Base-by-base conservation (phyloP, 495 filamentous ascomycete species). In the Geoglossum glabrum region DNA sequence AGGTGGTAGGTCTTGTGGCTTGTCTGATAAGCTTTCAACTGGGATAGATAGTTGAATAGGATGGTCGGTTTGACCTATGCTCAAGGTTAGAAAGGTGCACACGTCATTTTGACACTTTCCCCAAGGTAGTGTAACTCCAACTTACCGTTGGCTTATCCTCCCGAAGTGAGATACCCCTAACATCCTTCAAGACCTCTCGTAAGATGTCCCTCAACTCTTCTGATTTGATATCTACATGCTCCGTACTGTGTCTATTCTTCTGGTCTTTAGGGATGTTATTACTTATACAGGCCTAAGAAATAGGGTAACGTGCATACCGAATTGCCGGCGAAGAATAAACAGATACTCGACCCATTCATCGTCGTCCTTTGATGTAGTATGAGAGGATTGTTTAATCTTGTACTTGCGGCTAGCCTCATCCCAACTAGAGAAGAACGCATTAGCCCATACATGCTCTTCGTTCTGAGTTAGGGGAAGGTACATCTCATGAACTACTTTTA, bases 61-160 rank as follows among this genome's bases (percentile, higher is more conserved):
- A 17, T 7, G 9, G 9, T 40, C 36, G 36, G 13, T 3, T 15
- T 40, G 13, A 40, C 36, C 36, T 17, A 40, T 11, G 17, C 2
- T 15, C 36, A 15, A 40, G 3, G 6, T 17, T 15, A 40, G 36
- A 40, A 40, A 15, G 17, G 17, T 40, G 36, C n/a, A 17, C 13
- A 40, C 13, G 17, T 40, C 36, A 40, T 40, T 7, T 17, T 40
- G 10, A 7, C 5, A n/a, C 26, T 28, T 54, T 54, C 23, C n/a
- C n/a, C n/a, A n/a, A n/a, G n/a, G n/a, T n/a, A n/a, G n/a, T n/a
- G n/a, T n/a, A n/a, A n/a, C n/a, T n/a, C n/a, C n/a, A n/a, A n/a
- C n/a, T 54, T 61, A 61, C 47, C 19, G 46, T 61, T 33, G 54
- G 52, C 33, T 58, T 54, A 43, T 61, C 56, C 21, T 61, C 59